phyloP scores from a whole-genome alignment of 2,329 filamentous ascomycete species.

The Periconia digitata region DNA sequence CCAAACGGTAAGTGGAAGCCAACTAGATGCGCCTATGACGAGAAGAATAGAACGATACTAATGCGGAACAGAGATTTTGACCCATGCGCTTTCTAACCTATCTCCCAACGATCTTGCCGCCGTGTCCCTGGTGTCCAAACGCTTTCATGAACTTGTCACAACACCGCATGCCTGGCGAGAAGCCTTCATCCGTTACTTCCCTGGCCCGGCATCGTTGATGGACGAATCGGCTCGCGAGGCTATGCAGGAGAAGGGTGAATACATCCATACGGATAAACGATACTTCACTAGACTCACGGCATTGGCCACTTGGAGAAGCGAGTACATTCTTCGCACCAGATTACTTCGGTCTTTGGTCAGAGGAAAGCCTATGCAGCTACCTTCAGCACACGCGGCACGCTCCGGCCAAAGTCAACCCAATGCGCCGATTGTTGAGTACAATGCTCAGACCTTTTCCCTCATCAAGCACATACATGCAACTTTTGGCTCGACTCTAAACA shows the following conservation, averaged over 20 bases:
- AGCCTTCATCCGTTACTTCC: constrained; percentile 89
- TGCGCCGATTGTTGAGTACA: constrained; percentile 79
- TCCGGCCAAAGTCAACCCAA: constrained; percentile 63
- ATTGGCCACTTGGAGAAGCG: constrained; percentile 90
- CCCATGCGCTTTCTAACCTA: constrained; percentile 86
- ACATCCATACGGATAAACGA: constrained; percentile 70
- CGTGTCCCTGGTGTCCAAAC: constrained; percentile 82
- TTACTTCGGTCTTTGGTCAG: constrained; percentile 78
- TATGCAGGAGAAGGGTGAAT: constrained; percentile 36
- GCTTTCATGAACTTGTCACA: constrained; percentile 83
- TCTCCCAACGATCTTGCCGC: constrained; percentile 80
- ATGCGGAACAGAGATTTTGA: constrained; percentile 73
- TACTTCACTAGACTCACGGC: constrained; percentile 80
- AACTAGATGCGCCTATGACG: constrained; percentile 1
- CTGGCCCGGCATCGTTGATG: constrained; percentile 65
- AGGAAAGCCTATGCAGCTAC: constrained; percentile 70
- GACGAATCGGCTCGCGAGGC: constrained; percentile 48
- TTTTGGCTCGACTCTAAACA: constrained; percentile 67
- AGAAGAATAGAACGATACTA: constrained; percentile 4
- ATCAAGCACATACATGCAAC: constrained; percentile 79
- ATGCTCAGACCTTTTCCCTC: constrained; percentile 76
- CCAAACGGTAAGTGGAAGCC: constrained; percentile 72
- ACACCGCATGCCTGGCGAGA: constrained; percentile 92
- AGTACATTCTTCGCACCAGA: constrained; percentile 86
- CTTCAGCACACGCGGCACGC: constrained; percentile 56